A percentile compares a stretch with the other conserved stretches of the same genome.
Evolutionary conservation across 148 eudicot species (phyloP).

Genomic region (Vaccinium myrtillus): DNA sequence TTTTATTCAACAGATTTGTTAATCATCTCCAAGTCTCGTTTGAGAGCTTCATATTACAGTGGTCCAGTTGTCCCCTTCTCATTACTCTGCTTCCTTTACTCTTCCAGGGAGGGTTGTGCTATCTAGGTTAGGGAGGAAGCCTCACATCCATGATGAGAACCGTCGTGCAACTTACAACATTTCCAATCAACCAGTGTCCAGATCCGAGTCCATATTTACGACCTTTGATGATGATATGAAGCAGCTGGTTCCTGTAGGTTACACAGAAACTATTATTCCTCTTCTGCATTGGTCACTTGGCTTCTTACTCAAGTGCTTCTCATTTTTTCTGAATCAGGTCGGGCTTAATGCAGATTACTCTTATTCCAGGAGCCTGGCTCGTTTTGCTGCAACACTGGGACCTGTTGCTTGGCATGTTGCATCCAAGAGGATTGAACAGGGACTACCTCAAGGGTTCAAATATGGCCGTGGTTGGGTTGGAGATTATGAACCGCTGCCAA

Average conservation of each 20-base stretch:
- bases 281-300: neutral
- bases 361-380: constrained; percentile 88
- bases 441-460: constrained; percentile 63
- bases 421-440: constrained; percentile 70
- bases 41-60: constrained; percentile 8
- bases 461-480: constrained; percentile 98
- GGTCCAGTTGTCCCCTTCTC: constrained; percentile 8
- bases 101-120: constrained; percentile 51
- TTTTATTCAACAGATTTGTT: neutral
- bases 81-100: constrained; percentile 12
- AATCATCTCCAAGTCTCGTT: neutral
- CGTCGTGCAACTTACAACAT: constrained; percentile 68
- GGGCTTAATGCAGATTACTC: constrained; percentile 73
- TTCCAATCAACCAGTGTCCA: constrained; percentile 33
- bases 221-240: constrained; percentile 76
- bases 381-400: constrained; percentile 87
- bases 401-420: constrained; percentile 83
- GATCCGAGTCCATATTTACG: constrained; percentile 48
- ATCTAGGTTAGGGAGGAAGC: constrained; percentile 50
- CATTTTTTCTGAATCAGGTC: constrained; percentile 47
- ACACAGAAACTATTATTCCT: neutral
- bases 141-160: constrained; percentile 57
- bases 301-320: constrained; percentile 10
- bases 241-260: constrained; percentile 80
- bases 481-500: constrained; percentile 81